Conservation (phyloP, 495 filamentous ascomycete genomes). For the Cairneyella variabilis region DNA sequence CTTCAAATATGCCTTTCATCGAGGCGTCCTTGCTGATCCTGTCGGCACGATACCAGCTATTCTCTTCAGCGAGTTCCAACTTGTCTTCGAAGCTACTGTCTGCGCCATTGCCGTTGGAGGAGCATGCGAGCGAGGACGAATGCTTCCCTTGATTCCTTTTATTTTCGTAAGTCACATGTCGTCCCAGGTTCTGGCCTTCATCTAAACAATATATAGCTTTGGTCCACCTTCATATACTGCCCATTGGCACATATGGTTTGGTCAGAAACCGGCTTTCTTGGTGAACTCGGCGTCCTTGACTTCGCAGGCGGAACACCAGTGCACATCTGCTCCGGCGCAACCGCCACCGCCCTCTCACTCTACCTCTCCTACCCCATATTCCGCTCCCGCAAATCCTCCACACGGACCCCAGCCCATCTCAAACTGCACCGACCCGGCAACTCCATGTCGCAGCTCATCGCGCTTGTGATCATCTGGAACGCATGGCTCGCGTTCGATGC, state of each 20-base stretch:
- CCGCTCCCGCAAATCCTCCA: slow-evolving; percentile 65
- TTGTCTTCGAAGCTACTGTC: slow-evolving; percentile 80
- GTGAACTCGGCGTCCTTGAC: slow-evolving; percentile 69
- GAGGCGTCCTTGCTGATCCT: slow-evolving; percentile 70
- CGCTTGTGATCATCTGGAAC: slow-evolving; percentile 74
- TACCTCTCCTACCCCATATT: slow-evolving; percentile 46
- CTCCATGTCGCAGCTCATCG: slow-evolving; percentile 51
- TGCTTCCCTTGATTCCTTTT: slow-evolving; percentile 81
- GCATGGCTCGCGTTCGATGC: slow-evolving; percentile 62
- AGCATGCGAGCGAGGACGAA: slow-evolving; percentile 74
- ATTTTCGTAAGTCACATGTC: slow-evolving; percentile 51
- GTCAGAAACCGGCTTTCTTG: slow-evolving; percentile 77
- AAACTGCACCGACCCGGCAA: slow-evolving; percentile 45
- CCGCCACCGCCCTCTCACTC: slow-evolving; percentile 77
- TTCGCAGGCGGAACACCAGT: slow-evolving; percentile 87
- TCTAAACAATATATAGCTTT: slow-evolving; percentile 60
- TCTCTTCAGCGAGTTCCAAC: slow-evolving; percentile 71
- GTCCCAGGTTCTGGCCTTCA: background rate
- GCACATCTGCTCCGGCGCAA: slow-evolving; percentile 85
- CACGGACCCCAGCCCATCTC: slow-evolving; percentile 64
- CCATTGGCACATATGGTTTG: slow-evolving; percentile 91
- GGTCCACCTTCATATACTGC: slow-evolving; percentile 81
- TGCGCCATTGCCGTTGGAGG: slow-evolving; percentile 75
- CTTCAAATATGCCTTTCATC: slow-evolving; percentile 80
- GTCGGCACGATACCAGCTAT: slow-evolving; percentile 85